Evolutionary conservation across 2,329 filamentous ascomycete genomes (phyloP).

Genomic region (Trichoderma oligosporum): DNA sequence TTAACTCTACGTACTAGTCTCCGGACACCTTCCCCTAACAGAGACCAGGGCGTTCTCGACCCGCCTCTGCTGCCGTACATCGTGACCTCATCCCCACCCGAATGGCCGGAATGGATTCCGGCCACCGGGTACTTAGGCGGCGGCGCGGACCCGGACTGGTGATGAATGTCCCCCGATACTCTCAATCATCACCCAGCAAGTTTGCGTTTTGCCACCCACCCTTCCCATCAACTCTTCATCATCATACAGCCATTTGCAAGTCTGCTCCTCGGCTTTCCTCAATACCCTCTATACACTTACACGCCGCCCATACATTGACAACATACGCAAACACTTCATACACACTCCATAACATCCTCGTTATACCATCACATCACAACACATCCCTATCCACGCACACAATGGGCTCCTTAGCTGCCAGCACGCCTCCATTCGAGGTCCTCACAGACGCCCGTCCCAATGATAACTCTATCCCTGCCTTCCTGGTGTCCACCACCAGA

Average conservation of each 20-base stretch:
- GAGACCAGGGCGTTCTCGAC: conserved; percentile 21
- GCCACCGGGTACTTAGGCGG: conserved; percentile 48
- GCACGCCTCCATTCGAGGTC: conserved; percentile 50
- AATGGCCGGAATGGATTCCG: conserved; percentile 47
- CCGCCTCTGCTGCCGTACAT: conserved; percentile 23
- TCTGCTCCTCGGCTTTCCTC: no score
- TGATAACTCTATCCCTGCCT: conserved; percentile 63
- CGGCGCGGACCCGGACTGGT: conserved; percentile 27
- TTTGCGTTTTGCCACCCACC: conserved; percentile 3
- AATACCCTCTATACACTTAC: conserved; percentile 18
- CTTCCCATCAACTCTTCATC: conserved; percentile 10
- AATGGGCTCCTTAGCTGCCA: conserved; percentile 42
- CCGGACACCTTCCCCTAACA: conserved; percentile 21
- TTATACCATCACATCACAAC: not conserved
- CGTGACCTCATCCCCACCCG: conserved; percentile 28
- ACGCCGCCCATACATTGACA: not conserved
- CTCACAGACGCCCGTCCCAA: conserved; percentile 59
- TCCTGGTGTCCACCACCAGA: conserved; percentile 73
- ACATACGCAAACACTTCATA: no score
- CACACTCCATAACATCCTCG: not conserved
- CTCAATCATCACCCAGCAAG: conserved; percentile 1
- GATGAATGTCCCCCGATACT: conserved; percentile 9
- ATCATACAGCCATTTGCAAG: not conserved
- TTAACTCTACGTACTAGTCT: conserved; percentile 22
- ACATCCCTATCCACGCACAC: not conserved